phyloP scores from a whole-genome alignment of 1,284 basidiomycete genomes.

The Heterobasidion parviporum region DNA sequence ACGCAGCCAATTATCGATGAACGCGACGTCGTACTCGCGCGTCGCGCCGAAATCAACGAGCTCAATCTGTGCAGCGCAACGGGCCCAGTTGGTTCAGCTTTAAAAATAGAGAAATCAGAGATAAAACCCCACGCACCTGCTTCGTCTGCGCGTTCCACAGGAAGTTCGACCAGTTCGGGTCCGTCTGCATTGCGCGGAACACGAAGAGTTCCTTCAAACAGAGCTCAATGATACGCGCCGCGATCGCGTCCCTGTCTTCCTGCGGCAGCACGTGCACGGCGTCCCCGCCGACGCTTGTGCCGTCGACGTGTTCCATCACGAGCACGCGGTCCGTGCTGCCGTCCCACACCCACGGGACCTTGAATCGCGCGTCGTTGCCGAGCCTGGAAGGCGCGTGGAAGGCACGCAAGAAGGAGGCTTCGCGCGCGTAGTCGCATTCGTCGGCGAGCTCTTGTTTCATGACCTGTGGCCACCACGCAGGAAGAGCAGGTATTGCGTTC shows the following conservation, averaged over 20 bases:
- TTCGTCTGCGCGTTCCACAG: constrained; percentile 69
- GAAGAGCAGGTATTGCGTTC: background rate
- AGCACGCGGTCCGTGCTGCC: constrained; percentile 78
- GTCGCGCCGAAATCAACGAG: constrained; percentile 97
- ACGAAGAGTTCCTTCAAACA: constrained; percentile 88
- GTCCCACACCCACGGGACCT: constrained; percentile 82
- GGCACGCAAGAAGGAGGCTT: constrained; percentile 65
- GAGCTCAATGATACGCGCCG: constrained; percentile 73
- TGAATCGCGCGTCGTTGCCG: constrained; percentile 60
- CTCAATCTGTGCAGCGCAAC: constrained; percentile 49
- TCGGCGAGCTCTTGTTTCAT: constrained; percentile 90
- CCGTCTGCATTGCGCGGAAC: constrained; percentile 95
- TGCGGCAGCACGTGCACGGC: constrained; percentile 46
- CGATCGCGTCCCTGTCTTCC: constrained; percentile 80
- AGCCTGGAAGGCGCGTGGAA: constrained; percentile 53
- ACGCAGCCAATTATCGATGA: constrained; percentile 85
- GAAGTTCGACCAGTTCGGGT: constrained; percentile 99
- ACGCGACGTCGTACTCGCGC: constrained; percentile 76
- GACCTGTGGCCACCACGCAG: constrained; percentile 35
- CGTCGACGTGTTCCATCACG: constrained; percentile 84
- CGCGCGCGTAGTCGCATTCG: constrained; percentile 90
- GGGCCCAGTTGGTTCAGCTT: too few relatives aligned
- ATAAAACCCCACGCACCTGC: constrained; percentile 26
- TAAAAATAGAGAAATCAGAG: background rate
- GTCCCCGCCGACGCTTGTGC: constrained; percentile 72